Evolutionary conservation across 495 filamentous ascomycete genomes (phyloP), one percentile per base, ranked within the genome.

Genomic region (Friedmanniomyces simplex): DNA sequence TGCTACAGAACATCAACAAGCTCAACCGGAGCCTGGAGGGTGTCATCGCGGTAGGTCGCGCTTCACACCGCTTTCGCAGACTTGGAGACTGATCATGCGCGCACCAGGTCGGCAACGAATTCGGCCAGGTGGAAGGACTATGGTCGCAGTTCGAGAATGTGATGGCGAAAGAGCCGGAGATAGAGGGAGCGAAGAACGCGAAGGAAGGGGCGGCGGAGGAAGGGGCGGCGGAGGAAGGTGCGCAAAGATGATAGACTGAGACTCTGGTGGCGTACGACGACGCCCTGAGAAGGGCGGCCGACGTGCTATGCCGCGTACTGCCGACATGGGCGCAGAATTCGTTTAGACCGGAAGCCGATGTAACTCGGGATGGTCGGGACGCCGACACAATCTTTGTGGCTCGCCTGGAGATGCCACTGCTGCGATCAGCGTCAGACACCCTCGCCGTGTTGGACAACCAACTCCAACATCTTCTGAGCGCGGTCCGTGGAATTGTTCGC

Each of bases 101-200:
- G 22, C 48, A 32, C 21, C 25, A 91, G 87, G 88, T 98, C 26
- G 93, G 93, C 8, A 96, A 95, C 68, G 93, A 98, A 66, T 97
- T 98, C 68, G 81, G 86, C n/a, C 88, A 87, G 10, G 93, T 98
- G 18, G 93, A 98, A 71, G 89, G 88, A 25, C 78, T 98, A 34
- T 98, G 93, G 93, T 90, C 86, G 34, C 88, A 94, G 58, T 98
- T 98, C 66, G 93, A 98, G 76, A 85, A 85, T 55, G 91, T 96
- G 60, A 97, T 96, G 91, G 88, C 82, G 18, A 85, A 83, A 59
- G 84, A 87, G 39, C 71, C 74, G 0, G 82, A 82, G 59, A 72
- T 72, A 22, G 72, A 67, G 34, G 73, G 74, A 41, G 48, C 39
- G 20, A 56, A 49, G 34, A 52, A 58, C 50, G 49, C 50, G 13